Percentiles rank a stretch among this genome's conserved stretches.
Conservation (phyloP, 1,284 basidiomycete genomes). For the Acaromyces ingoldii region DNA sequence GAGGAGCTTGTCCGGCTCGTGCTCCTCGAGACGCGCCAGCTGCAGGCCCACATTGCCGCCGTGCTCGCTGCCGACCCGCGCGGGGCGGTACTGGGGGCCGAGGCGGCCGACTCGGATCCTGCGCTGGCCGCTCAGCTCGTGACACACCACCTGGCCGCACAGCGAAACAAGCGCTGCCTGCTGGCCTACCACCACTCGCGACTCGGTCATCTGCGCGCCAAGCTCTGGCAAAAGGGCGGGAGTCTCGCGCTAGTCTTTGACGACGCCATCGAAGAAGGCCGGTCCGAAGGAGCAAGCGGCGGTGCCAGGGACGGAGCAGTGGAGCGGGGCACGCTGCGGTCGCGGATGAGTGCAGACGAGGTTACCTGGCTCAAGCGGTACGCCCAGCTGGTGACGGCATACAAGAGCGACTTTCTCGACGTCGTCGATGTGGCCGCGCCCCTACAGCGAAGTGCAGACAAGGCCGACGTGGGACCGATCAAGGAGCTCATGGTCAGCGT, state of each 20-base stretch:
- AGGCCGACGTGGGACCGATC: constrained; percentile 57
- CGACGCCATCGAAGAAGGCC: constrained; percentile 31
- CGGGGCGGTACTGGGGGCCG: constrained; percentile 48
- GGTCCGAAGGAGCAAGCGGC: neutral
- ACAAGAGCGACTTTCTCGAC: constrained; percentile 76
- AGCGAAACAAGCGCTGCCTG: constrained; percentile 86
- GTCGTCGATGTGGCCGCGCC: constrained; percentile 55
- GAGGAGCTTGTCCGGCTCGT: constrained; percentile 77
- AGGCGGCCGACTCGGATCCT: constrained; percentile 50
- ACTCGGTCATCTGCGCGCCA: constrained; percentile 70
- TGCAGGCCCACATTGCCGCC: constrained; percentile 57
- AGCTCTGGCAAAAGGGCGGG: constrained; percentile 92
- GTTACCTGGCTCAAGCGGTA: constrained; percentile 84
- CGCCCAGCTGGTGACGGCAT: constrained; percentile 72
- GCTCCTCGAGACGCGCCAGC: constrained; percentile 83
- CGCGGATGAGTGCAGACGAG: constrained; percentile 78
- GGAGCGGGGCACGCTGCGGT: constrained; percentile 63
- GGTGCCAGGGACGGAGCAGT: neutral
- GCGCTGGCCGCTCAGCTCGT: constrained; percentile 65
- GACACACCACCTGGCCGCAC: constrained; percentile 78
- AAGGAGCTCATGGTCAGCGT: constrained; percentile 75
- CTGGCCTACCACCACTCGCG: constrained; percentile 85
- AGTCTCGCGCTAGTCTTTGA: constrained; percentile 77
- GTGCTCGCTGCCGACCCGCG: constrained; percentile 56
- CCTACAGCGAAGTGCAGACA: constrained; percentile 8